Evolutionary conservation across 495 filamentous ascomycete genomes (phyloP).

Genomic region (Haplographium delicatum): DNA sequence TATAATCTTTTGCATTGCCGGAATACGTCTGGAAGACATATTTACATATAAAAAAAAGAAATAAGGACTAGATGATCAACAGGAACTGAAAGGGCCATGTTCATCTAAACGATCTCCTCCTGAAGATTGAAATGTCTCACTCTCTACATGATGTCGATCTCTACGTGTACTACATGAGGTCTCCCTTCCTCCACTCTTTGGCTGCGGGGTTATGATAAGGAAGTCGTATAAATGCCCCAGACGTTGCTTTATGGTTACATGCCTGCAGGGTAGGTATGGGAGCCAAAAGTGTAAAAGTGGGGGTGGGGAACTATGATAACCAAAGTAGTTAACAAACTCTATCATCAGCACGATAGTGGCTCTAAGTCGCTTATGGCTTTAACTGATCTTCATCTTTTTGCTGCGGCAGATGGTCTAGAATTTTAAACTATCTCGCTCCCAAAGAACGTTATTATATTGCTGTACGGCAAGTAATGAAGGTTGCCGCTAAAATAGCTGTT

Average conservation of each 20-base stretch:
- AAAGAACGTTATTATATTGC: too few species aligned
- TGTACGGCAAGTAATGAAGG: too few species aligned
- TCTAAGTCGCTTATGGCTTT: too few species aligned
- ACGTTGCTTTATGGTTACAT: not conserved
- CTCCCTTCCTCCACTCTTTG: not conserved
- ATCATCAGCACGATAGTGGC: not conserved
- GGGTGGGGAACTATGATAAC: not conserved
- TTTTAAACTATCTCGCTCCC: too few species aligned
- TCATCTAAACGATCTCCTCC: too few species aligned
- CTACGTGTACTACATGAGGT: too few species aligned
- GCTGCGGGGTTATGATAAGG: not conserved
- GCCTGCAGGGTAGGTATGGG: not conserved
- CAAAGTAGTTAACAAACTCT: not conserved
- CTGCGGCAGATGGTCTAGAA: too few species aligned
- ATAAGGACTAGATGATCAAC: not conserved
- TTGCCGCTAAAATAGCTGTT: too few species aligned
- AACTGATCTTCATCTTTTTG: too few species aligned
- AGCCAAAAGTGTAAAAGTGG: slow-evolving; percentile 7
- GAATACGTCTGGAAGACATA: slow-evolving; percentile 5
- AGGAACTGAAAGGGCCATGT: too few species aligned
- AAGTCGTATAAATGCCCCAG: not conserved
- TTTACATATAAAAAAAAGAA: not conserved
- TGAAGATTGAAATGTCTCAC: too few species aligned
- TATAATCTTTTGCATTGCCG: slow-evolving; percentile 9
- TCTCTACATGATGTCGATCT: too few species aligned